Evolutionary conservation across 768 basidiomycete genomes (phyloP).

Genomic region (Suillus subaureus): DNA sequence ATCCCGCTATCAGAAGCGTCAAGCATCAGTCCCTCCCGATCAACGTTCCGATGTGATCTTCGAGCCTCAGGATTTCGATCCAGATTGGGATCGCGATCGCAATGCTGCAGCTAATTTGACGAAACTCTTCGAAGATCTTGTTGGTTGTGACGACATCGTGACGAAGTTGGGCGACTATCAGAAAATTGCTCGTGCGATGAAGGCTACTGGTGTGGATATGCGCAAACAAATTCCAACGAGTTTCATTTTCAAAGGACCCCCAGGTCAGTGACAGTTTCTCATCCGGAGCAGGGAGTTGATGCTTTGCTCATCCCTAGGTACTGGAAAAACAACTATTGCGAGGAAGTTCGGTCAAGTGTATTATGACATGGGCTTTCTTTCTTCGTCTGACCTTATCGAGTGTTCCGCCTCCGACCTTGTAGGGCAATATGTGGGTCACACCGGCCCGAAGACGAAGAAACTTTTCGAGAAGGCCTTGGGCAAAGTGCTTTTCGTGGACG

Average conservation of each 20-base stretch:
- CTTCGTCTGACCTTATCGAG: slow-evolving; percentile 56
- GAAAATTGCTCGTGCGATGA: slow-evolving; percentile 45
- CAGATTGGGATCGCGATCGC: slow-evolving; percentile 52
- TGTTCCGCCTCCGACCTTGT: slow-evolving; percentile 73
- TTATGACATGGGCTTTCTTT: slow-evolving; percentile 62
- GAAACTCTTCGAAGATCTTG: slow-evolving; percentile 62
- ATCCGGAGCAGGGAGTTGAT: neutral
- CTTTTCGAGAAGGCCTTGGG: slow-evolving; percentile 68
- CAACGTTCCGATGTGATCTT: slow-evolving; percentile 32
- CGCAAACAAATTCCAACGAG: slow-evolving; percentile 59
- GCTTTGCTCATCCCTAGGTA: slow-evolving; percentile 43
- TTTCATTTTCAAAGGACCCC: slow-evolving; percentile 75
- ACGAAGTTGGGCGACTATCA: slow-evolving; percentile 54
- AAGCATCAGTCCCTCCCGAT: slow-evolving; percentile 25
- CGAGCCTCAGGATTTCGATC: slow-evolving; percentile 59
- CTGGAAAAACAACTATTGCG: slow-evolving; percentile 65
- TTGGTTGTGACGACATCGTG: slow-evolving; percentile 60
- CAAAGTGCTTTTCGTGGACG: slow-evolving; percentile 70
- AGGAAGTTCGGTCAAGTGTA: slow-evolving; percentile 65
- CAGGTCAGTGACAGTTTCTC: slow-evolving; percentile 42
- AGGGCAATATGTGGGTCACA: slow-evolving; percentile 71
- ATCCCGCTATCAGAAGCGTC: slow-evolving; percentile 44
- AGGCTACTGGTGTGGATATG: slow-evolving; percentile 42
- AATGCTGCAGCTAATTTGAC: slow-evolving; percentile 52
- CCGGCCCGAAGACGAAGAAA: slow-evolving; percentile 64